These are phyloP conservation scores for Metschnikowia cubensis DNA, from an alignment of 805 yeast genomes.

Conservation along the genomic window DNA sequence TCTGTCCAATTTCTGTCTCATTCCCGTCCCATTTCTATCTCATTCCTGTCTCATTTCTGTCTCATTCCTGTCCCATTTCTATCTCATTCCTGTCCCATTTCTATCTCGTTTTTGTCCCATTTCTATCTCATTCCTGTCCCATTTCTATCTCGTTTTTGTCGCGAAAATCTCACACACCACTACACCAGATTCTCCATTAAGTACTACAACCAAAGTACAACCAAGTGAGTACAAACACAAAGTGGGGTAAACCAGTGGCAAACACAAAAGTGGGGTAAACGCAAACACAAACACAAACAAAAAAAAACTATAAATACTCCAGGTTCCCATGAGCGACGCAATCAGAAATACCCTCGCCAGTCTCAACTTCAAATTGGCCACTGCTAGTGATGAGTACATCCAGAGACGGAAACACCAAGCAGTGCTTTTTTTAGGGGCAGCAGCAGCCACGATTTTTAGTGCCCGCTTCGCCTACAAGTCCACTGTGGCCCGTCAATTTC, in stretches of 20 bases:
- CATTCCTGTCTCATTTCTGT: too few relatives aligned
- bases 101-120: too few relatives aligned
- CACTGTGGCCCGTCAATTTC: constrained; percentile 64
- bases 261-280: neutral
- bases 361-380: constrained; percentile 27
- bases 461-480: constrained; percentile 75
- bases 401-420: constrained; percentile 66
- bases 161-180: too few relatives aligned
- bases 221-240: neutral
- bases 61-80: too few relatives aligned
- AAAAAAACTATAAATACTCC: neutral
- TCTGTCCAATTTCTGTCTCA: too few relatives aligned
- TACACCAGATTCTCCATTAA: too few relatives aligned
- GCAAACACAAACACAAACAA: neutral
- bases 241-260: neutral
- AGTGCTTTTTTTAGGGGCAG: constrained; percentile 67
- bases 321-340: neutral
- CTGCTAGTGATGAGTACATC: constrained; percentile 48
- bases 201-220: too few relatives aligned
- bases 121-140: too few relatives aligned
- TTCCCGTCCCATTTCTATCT: too few relatives aligned
- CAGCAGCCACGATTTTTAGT: constrained; percentile 66
- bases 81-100: too few relatives aligned
- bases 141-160: too few relatives aligned
- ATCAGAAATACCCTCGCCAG: constrained; percentile 3